Evolutionary conservation across 495 filamentous ascomycete species (phyloP).

Genomic region (Penicillium ucsense): DNA sequence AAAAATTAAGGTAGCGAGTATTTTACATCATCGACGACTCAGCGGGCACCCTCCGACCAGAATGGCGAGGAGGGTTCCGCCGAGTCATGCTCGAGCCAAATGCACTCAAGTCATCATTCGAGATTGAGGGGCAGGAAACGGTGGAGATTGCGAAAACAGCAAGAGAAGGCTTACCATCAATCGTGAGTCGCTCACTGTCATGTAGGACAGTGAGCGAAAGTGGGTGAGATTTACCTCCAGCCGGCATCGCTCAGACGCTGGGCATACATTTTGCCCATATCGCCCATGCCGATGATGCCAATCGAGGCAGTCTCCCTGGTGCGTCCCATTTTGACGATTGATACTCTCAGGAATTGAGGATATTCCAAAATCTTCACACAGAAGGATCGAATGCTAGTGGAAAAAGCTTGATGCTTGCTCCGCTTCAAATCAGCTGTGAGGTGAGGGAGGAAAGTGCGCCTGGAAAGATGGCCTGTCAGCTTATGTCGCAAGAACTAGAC

Average conservation of each 20-base stretch:
- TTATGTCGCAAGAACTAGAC: background rate
- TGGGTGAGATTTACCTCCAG: constrained; percentile 67
- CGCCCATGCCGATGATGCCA: constrained; percentile 97
- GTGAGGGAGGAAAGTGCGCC: too few relatives aligned
- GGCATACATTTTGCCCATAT: constrained; percentile 99
- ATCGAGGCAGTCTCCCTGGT: constrained; percentile 59
- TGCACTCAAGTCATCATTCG: constrained; percentile 99
- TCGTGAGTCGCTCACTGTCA: constrained; percentile 1
- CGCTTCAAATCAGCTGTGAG: background rate
- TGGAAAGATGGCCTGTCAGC: too few relatives aligned
- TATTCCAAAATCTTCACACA: too few relatives aligned
- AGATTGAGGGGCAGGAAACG: constrained; percentile 14
- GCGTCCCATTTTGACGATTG: constrained; percentile 23
- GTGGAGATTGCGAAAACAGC: constrained; percentile 6
- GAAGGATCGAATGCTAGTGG: background rate
- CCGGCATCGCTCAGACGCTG: constrained; percentile 75
- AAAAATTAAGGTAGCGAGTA: constrained; percentile 90
- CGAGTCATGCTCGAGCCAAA: constrained; percentile 96
- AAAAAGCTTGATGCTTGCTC: background rate
- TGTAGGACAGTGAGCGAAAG: constrained; percentile 3
- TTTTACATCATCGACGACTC: constrained; percentile 84
- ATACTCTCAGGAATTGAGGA: background rate
- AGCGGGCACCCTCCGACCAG: constrained; percentile 36
- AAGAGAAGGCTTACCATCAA: constrained; percentile 22
- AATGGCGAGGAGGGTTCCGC: constrained; percentile 33